Percentiles rank a stretch among this genome's conserved stretches.
Evolutionary conservation across 106 monocot genomes (phyloP).

Genomic region (Cymbidium sinense): DNA sequence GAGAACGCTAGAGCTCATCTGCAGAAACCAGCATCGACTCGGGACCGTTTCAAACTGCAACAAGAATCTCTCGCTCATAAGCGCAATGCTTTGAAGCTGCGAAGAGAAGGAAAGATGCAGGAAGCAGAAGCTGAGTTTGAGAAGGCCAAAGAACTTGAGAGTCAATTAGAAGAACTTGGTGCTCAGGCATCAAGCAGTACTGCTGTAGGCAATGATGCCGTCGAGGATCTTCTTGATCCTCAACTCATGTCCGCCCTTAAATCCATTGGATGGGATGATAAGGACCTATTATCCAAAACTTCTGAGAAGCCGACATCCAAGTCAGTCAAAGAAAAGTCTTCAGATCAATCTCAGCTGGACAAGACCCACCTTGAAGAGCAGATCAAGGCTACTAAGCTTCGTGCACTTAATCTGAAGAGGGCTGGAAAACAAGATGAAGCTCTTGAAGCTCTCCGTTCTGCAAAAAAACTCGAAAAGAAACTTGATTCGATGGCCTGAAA

Average conservation of each 20-base stretch:
- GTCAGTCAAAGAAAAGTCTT: not conserved
- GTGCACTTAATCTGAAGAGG: slow-evolving; percentile 66
- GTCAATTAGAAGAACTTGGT: slow-evolving; percentile 56
- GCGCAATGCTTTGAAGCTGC: slow-evolving; percentile 75
- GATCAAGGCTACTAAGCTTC: slow-evolving; percentile 75
- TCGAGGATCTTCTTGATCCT: slow-evolving; percentile 80
- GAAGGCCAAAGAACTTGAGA: slow-evolving; percentile 71
- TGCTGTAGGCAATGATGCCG: slow-evolving; percentile 18
- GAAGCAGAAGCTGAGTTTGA: slow-evolving; percentile 78
- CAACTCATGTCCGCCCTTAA: slow-evolving; percentile 75
- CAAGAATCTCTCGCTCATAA: slow-evolving; percentile 92
- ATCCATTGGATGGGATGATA: slow-evolving; percentile 77
- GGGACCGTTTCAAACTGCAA: slow-evolving; percentile 82
- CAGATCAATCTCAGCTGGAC: slow-evolving; percentile 10
- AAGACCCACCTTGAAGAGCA: slow-evolving; percentile 63
- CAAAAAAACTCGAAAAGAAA: slow-evolving; percentile 76
- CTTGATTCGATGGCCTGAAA: slow-evolving; percentile 29
- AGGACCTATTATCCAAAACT: slow-evolving; percentile 21
- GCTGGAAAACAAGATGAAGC: slow-evolving; percentile 84
- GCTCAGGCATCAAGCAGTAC: slow-evolving; percentile 20
- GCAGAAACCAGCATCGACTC: slow-evolving; percentile 51
- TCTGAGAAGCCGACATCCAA: slow-evolving; percentile 25
- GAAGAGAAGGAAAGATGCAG: slow-evolving; percentile 83
- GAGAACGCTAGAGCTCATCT: slow-evolving; percentile 23
- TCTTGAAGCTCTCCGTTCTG: slow-evolving; percentile 75